A percentile compares a stretch with the other conserved stretches of the same genome.
Evolutionary conservation across 345 rosid genomes (phyloP).

Genomic region (Populus simonii): DNA sequence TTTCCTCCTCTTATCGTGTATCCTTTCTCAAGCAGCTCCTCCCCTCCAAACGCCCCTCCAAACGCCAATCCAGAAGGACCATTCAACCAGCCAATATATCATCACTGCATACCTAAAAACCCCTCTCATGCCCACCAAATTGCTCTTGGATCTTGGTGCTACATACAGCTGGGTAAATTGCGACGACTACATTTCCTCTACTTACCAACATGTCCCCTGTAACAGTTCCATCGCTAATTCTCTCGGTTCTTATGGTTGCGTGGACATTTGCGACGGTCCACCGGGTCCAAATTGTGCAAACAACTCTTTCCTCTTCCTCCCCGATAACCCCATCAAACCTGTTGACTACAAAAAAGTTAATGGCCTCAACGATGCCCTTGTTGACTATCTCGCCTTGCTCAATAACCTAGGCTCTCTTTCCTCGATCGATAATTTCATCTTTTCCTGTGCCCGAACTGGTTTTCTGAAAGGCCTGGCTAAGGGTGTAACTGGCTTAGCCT

Average conservation of each 20-base stretch:
- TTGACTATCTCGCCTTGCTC: conserved; percentile 31
- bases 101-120: conserved; percentile 25
- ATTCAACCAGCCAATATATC: conserved; percentile 26
- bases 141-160: conserved; percentile 31
- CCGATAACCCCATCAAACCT: conserved; percentile 24
- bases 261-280: conserved; percentile 10
- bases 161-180: conserved; percentile 29
- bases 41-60: no score
- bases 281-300: conserved; percentile 22
- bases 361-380: conserved; percentile 22
- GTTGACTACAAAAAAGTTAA: not conserved
- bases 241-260: conserved; percentile 18
- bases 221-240: conserved; percentile 15
- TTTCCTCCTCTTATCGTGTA: no score
- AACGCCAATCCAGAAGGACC: conserved; percentile 30
- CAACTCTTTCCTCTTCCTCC: conserved; percentile 19
- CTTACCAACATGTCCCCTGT: conserved; percentile 19
- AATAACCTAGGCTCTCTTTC: not conserved
- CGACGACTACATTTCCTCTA: conserved; percentile 22
- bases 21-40: no score
- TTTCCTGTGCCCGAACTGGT: not conserved
- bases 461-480: conserved; percentile 16
- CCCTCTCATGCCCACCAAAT: conserved; percentile 26
- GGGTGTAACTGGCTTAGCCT: conserved; percentile 12
- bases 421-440: not conserved